Evolutionary conservation across 2,329 filamentous ascomycete species (phyloP).

Genomic region (Paecilomyces dactylethromorphus): DNA sequence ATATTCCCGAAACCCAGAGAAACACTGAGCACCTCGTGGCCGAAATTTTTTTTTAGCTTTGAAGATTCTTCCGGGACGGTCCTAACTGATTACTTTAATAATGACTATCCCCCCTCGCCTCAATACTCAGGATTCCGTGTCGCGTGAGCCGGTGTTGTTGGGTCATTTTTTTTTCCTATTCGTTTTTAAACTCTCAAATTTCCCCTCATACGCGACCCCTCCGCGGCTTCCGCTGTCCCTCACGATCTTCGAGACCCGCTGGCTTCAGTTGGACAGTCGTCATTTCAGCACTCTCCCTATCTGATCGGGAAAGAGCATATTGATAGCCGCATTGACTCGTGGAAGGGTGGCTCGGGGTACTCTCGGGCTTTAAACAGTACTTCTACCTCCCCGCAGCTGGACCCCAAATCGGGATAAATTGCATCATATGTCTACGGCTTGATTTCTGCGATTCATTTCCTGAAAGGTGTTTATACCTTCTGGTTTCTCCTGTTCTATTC

Average conservation of each 20-base stretch:
- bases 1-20: background rate
- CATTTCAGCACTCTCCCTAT: background rate
- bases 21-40: background rate
- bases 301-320: background rate
- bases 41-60: background rate
- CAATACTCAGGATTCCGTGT: background rate
- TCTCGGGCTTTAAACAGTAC: too few species aligned
- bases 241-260: background rate
- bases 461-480: too few species aligned
- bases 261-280: background rate
- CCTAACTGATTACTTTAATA: background rate
- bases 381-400: too few species aligned
- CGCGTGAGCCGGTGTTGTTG: background rate
- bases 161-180: slow-evolving; percentile 2
- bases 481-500: too few species aligned
- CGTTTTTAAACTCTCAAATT: background rate
- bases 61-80: background rate
- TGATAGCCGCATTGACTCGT: too few species aligned
- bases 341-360: too few species aligned
- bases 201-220: background rate
- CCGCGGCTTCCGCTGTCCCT: background rate
- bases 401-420: too few species aligned
- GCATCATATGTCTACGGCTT: too few species aligned
- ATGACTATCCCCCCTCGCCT: background rate
- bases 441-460: too few species aligned